Conservation (phyloP, 805 yeast genomes). For the Tetrapisispora fleetii region DNA sequence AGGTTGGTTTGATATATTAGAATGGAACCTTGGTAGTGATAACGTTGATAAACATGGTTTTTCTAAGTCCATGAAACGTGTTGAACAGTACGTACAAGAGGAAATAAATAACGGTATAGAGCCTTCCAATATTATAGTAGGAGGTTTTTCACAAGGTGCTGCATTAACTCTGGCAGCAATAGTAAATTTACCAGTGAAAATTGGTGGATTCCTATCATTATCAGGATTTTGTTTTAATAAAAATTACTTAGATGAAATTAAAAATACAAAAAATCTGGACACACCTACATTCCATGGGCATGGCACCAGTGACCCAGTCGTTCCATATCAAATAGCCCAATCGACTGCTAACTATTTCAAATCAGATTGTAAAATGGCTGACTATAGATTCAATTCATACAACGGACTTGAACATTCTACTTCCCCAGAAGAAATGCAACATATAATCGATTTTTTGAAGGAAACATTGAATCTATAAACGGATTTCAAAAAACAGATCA, state of each 20-base stretch:
- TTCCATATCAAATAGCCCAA: constrained; percentile 28
- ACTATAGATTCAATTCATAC: constrained; percentile 46
- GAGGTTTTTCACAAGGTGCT: constrained; percentile 95
- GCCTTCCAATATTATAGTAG: constrained; percentile 66
- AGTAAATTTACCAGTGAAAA: constrained; percentile 43
- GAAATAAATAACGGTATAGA: constrained; percentile 46
- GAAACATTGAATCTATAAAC: constrained; percentile 6
- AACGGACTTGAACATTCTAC: constrained; percentile 60
- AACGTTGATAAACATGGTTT: constrained; percentile 46
- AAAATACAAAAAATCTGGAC: constrained; percentile 36
- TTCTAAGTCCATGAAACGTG: constrained; percentile 37
- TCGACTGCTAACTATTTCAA: constrained; percentile 38
- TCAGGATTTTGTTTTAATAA: constrained; percentile 56
- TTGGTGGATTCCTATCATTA: constrained; percentile 70
- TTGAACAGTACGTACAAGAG: constrained; percentile 40
- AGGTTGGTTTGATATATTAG: constrained; percentile 76
- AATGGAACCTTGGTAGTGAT: constrained; percentile 37
- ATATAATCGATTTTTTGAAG: constrained; percentile 39
- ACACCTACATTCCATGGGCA: constrained; percentile 87
- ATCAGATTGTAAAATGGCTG: constrained; percentile 32
- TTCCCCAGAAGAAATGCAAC: constrained; percentile 53
- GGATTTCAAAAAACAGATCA: too few relatives aligned
- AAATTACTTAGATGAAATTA: constrained; percentile 10
- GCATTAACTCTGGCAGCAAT: constrained; percentile 61
- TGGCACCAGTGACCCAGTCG: constrained; percentile 68